Evolutionary conservation across 768 basidiomycete species (phyloP).

Genomic region (Chiua virens): DNA sequence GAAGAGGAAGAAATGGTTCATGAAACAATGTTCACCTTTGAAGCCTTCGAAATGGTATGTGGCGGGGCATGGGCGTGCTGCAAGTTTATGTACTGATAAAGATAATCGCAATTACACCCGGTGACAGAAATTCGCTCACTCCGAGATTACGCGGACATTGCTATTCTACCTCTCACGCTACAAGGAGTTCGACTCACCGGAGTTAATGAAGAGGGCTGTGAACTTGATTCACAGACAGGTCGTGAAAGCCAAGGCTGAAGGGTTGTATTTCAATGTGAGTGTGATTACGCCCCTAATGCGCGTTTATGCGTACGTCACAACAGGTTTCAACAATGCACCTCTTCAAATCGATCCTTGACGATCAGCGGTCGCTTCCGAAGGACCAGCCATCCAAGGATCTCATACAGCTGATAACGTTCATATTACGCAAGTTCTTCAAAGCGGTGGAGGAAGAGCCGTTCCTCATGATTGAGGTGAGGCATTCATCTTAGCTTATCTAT

Average conservation of each 20-base stretch:
- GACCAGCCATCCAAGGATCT: slow-evolving; percentile 84
- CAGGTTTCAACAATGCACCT: slow-evolving; percentile 89
- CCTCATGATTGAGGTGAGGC: slow-evolving; percentile 80
- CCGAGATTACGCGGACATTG: slow-evolving; percentile 83
- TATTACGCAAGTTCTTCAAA: slow-evolving; percentile 95
- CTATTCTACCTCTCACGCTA: slow-evolving; percentile 81
- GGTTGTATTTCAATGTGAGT: slow-evolving; percentile 89
- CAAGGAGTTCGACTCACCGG: slow-evolving; percentile 70
- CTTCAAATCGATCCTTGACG: slow-evolving; percentile 84
- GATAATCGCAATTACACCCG: slow-evolving; percentile 20
- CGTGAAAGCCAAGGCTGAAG: slow-evolving; percentile 89
- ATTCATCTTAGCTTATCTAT: slow-evolving; percentile 28
- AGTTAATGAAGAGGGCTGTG: slow-evolving; percentile 89
- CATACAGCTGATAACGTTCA: slow-evolving; percentile 76
- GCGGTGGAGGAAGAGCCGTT: slow-evolving; percentile 80
- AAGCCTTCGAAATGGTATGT: slow-evolving; percentile 83
- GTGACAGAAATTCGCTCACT: slow-evolving; percentile 81
- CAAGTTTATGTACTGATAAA: slow-evolving; percentile 16
- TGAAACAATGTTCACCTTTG: slow-evolving; percentile 91
- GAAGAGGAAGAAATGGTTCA: slow-evolving; percentile 64
- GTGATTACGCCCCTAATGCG: not conserved
- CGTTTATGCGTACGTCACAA: slow-evolving; percentile 20
- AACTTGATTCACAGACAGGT: slow-evolving; percentile 88
- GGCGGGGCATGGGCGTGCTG: slow-evolving; percentile 14
- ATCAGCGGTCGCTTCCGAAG: slow-evolving; percentile 75